These are phyloP conservation scores for Aspergillus diversus DNA, from an alignment of 495 filamentous ascomycete genomes.

Conservation along the genomic window DNA sequence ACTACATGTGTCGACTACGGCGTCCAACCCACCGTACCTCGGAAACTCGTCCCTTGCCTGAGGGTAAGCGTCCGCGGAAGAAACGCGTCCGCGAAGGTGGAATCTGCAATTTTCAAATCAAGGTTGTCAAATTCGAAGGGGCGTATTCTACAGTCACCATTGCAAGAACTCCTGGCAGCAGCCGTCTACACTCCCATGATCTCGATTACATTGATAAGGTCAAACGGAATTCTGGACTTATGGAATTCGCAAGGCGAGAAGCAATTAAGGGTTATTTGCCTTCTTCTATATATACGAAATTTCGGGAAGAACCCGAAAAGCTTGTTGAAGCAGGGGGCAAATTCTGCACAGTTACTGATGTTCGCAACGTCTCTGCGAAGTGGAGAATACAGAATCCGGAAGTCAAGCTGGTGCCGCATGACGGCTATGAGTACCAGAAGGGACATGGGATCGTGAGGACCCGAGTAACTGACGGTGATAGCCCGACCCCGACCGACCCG, in stretches of 20 bases:
- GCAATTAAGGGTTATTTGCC: conserved; percentile 56
- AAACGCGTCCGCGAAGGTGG: conserved; percentile 55
- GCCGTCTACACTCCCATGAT: conserved; percentile 50
- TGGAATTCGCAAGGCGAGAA: conserved; percentile 54
- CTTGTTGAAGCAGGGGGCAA: conserved; percentile 53
- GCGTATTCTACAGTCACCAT: conserved; percentile 50
- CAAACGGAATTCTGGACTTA: conserved; percentile 55
- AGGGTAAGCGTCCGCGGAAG: conserved; percentile 54
- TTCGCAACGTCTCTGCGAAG: conserved; percentile 55
- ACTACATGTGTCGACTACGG: conserved; percentile 56
- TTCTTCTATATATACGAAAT: conserved; percentile 56
- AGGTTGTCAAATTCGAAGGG: conserved; percentile 53
- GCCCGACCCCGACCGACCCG: conserved; percentile 20
- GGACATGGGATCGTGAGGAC: conserved; percentile 53
- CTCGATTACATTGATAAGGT: conserved; percentile 56
- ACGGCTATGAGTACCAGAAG: conserved; percentile 56
- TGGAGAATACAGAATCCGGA: conserved; percentile 57
- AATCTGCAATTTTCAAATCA: conserved; percentile 56
- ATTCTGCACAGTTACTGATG: conserved; percentile 54
- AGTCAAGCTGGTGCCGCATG: conserved; percentile 49
- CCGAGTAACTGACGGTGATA: conserved; percentile 22
- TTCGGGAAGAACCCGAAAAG: conserved; percentile 51
- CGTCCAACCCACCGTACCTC: conserved; percentile 46
- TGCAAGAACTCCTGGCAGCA: conserved; percentile 45
- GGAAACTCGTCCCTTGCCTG: conserved; percentile 50